A percentile compares a stretch with the other conserved stretches of the same genome.
Conservation (phyloP, 73 alveolate genomes). For the Stentor roeselii region DNA sequence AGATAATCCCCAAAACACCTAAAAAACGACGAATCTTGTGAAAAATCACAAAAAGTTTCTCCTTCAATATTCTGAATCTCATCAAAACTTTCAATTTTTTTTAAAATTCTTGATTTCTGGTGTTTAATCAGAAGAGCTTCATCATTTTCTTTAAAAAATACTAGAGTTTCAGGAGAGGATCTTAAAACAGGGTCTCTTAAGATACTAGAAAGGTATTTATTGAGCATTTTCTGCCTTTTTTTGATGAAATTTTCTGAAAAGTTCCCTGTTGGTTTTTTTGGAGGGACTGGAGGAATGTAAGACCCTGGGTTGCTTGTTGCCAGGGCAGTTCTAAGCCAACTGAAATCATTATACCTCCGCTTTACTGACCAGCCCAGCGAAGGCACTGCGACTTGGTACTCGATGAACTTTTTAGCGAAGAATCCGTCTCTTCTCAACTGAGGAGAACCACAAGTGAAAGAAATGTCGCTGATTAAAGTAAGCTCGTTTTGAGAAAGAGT, state of each 20-base stretch:
- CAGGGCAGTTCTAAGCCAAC: slow-evolving; percentile 69
- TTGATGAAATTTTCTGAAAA: not conserved
- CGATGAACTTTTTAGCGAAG: not conserved
- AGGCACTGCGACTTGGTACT: slow-evolving; percentile 24
- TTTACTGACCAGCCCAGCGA: not conserved
- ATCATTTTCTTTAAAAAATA: not conserved
- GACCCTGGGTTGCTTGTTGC: slow-evolving; percentile 85
- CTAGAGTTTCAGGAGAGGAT: not conserved
- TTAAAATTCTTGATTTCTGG: not conserved
- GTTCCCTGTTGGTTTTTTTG: slow-evolving; percentile 49
- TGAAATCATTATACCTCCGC: slow-evolving; percentile 88
- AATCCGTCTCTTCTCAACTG: not conserved
- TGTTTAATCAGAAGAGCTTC: not conserved
- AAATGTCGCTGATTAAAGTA: not conserved
- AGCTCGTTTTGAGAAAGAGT: not conserved
- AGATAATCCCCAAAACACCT: not conserved
- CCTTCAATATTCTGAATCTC: not conserved
- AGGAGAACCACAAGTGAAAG: not conserved
- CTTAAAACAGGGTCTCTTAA: not conserved
- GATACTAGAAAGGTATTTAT: not conserved
- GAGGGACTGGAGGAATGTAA: slow-evolving; percentile 90
- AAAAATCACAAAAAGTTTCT: not conserved
- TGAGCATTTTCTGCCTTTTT: not conserved
- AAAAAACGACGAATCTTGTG: not conserved
- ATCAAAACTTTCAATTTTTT: not conserved